Conservation (phyloP, 345 rosid species). For the Hibiscus syriacus region DNA sequence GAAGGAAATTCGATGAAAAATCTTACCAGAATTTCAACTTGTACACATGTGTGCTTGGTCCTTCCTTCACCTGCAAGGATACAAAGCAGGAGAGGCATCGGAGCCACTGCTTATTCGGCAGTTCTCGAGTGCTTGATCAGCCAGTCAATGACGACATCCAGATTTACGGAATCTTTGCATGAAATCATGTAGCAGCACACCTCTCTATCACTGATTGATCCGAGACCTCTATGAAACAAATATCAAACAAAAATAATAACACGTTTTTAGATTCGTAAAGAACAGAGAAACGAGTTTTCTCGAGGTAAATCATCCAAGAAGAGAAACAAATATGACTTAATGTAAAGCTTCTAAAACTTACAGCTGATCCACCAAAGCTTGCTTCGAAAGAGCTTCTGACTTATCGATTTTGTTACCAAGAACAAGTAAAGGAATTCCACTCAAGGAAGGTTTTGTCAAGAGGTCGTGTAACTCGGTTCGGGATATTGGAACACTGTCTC, state of each 20-base stretch:
- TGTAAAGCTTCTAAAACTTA: constrained; percentile 29
- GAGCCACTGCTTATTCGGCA: constrained; percentile 26
- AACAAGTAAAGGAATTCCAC: constrained; percentile 77
- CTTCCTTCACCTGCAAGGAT: not conserved
- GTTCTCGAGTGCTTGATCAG: constrained; percentile 89
- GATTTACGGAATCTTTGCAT: constrained; percentile 88
- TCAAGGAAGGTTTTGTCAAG: constrained; percentile 71
- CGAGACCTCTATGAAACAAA: no score
- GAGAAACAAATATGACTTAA: not conserved
- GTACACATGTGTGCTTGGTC: not conserved
- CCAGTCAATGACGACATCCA: constrained; percentile 87
- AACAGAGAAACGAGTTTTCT: not conserved
- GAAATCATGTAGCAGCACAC: no score
- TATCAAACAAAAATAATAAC: constrained; percentile 2
- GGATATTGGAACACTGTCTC: no score
- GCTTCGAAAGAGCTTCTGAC: constrained; percentile 90
- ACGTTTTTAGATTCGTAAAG: not conserved
- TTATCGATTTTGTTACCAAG: no score
- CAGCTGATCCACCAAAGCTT: constrained; percentile 93
- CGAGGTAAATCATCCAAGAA: not conserved
- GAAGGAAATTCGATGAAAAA: not conserved
- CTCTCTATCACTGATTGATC: no score
- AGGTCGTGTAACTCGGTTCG: constrained; percentile 75
- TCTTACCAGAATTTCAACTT: not conserved
- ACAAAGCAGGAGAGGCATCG: not conserved